These are phyloP conservation scores for Trametes elegans DNA, from an alignment of 768 basidiomycete species.

Conservation along the genomic window DNA sequence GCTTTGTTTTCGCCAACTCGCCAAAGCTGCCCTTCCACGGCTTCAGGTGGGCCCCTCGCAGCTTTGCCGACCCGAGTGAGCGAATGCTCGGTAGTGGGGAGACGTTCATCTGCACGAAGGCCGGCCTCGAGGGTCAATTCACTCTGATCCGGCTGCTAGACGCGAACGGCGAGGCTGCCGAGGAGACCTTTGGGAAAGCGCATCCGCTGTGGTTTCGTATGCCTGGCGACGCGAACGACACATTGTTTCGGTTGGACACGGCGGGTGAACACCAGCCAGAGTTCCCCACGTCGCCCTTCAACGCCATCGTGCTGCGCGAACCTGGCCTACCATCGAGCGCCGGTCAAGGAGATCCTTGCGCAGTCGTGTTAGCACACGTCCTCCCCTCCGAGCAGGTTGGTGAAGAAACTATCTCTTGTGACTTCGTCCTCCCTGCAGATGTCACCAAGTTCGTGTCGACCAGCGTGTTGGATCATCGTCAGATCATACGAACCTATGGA, in stretches of 20 bases:
- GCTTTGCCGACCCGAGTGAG: background rate
- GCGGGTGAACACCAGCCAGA: background rate
- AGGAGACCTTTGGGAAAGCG: background rate
- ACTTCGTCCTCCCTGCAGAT: too few species aligned
- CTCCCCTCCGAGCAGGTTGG: too few species aligned
- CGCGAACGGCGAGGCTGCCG: background rate
- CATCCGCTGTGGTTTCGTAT: background rate
- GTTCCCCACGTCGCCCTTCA: background rate
- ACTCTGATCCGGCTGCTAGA: background rate
- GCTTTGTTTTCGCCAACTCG: background rate
- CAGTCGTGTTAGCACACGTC: too few species aligned
- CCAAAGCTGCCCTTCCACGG: background rate
- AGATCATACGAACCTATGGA: too few species aligned
- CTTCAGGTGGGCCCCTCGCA: background rate
- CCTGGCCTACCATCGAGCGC: too few species aligned
- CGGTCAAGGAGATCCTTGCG: too few species aligned
- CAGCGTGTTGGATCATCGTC: too few species aligned
- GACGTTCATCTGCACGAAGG: background rate
- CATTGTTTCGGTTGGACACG: background rate
- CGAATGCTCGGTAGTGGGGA: background rate
- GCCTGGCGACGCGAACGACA: background rate
- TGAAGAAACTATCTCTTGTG: too few species aligned
- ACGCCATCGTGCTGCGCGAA: background rate
- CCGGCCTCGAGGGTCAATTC: background rate
- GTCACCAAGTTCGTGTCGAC: too few species aligned